Evolutionary conservation across 306 rosid genomes (phyloP).

Genomic region (Vachellia pachyceras): DNA sequence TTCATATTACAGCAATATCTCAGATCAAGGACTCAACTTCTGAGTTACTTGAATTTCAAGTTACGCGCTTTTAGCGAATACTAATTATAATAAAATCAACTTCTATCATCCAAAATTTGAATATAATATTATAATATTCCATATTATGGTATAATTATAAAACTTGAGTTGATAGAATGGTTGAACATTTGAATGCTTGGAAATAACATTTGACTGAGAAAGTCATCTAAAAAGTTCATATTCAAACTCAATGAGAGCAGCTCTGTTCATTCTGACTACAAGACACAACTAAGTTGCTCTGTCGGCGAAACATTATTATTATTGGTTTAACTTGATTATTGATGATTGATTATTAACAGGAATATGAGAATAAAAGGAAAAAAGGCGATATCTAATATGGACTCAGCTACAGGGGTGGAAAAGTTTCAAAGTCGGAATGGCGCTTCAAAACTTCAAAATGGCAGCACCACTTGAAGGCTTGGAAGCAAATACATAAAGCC

Average conservation of each 20-base stretch:
- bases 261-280: not conserved
- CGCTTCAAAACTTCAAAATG: conserved; percentile 8
- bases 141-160: not conserved
- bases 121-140: not conserved
- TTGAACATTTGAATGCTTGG: not conserved
- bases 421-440: not conserved
- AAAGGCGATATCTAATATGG: not conserved
- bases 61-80: not conserved
- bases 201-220: not conserved
- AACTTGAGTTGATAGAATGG: not conserved
- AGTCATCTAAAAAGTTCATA: not conserved
- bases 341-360: not conserved
- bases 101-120: not conserved
- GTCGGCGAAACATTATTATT: not conserved
- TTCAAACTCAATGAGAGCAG: not conserved
- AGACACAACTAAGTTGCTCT: not conserved
- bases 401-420: not conserved
- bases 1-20: not conserved
- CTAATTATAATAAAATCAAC: too few species aligned
- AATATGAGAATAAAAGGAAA: not conserved
- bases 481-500: conserved; percentile 20
- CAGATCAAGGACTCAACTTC: not conserved
- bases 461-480: conserved; percentile 28
- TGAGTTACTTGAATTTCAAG: not conserved
- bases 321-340: not conserved